Conservation (phyloP, 2,329 filamentous ascomycete genomes). For the Talaromyces piceae region DNA sequence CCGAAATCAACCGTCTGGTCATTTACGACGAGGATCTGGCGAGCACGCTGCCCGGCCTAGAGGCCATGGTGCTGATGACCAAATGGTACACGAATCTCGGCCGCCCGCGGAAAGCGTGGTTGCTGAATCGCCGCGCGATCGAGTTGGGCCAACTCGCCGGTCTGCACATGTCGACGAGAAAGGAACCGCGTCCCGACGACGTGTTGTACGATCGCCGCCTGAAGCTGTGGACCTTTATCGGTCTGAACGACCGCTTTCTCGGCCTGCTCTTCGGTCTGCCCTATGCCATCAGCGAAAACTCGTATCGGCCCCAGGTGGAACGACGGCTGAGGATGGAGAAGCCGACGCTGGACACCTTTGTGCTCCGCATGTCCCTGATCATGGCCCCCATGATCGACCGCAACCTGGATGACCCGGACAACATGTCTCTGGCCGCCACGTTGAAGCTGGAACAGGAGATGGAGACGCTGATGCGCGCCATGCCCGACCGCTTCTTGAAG, state of each 20-base stretch:
- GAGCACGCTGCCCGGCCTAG: slow-evolving; percentile 46
- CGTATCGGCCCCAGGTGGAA: slow-evolving; percentile 23
- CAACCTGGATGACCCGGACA: slow-evolving; percentile 31
- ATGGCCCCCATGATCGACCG: slow-evolving; percentile 35
- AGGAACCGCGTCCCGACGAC: slow-evolving; percentile 19
- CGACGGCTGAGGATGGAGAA: slow-evolving; percentile 15
- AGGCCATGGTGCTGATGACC: slow-evolving; percentile 44
- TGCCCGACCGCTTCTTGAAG: slow-evolving; percentile 27
- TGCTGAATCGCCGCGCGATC: slow-evolving; percentile 44
- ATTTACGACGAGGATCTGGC: slow-evolving; percentile 44
- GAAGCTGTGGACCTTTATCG: slow-evolving; percentile 35
- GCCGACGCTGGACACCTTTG: slow-evolving; percentile 21
- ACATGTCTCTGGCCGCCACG: slow-evolving; percentile 32
- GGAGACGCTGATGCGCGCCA: slow-evolving; percentile 21
- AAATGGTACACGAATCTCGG: slow-evolving; percentile 51
- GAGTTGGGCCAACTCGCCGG: slow-evolving; percentile 48
- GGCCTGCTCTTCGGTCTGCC: slow-evolving; percentile 50
- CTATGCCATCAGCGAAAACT: slow-evolving; percentile 29
- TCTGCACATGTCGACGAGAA: slow-evolving; percentile 32
- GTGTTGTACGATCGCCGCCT: slow-evolving; percentile 24
- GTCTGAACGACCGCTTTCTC: slow-evolving; percentile 43
- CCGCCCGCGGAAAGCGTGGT: slow-evolving; percentile 49
- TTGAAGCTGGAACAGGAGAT: slow-evolving; percentile 37
- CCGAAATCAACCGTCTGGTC: slow-evolving; percentile 42
- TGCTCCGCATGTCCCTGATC: slow-evolving; percentile 26